A percentile compares a stretch with the other conserved stretches of the same genome.
These are phyloP conservation scores for Heterobasidion parviporum DNA, from an alignment of 1,284 basidiomycete species.

Conservation along the genomic window DNA sequence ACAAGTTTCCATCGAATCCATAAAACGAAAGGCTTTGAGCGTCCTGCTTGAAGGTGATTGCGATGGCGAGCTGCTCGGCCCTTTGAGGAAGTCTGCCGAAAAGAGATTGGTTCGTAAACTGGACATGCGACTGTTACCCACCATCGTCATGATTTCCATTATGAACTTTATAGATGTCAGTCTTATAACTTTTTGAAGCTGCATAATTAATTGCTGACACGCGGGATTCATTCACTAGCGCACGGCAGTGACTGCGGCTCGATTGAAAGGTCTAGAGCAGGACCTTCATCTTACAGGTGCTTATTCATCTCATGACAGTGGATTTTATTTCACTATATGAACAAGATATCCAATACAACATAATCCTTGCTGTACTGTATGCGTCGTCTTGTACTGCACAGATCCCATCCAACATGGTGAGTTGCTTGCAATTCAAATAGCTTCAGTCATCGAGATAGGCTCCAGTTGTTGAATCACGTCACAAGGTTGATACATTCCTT, in stretches of 20 bases:
- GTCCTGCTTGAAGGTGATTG: neutral
- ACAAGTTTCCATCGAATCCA: neutral
- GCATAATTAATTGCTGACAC: neutral
- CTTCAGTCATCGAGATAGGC: neutral
- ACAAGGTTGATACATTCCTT: constrained; percentile 26
- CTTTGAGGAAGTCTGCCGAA: constrained; percentile 18
- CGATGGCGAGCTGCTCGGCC: constrained; percentile 20
- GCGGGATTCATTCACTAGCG: constrained; percentile 30
- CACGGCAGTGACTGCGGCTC: constrained; percentile 51
- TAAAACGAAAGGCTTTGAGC: neutral
- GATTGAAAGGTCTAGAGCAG: constrained; percentile 50
- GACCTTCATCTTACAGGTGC: constrained; percentile 46
- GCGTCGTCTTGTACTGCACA: constrained; percentile 55
- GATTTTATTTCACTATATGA: neutral
- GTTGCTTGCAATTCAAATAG: constrained; percentile 3
- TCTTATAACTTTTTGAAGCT: constrained; percentile 3
- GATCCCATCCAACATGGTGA: constrained; percentile 60
- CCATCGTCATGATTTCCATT: constrained; percentile 52
- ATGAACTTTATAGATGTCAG: constrained; percentile 66
- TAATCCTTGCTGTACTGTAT: constrained; percentile 50
- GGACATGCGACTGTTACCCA: constrained; percentile 50
- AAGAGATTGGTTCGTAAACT: constrained; percentile 34
- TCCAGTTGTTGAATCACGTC: constrained; percentile 44
- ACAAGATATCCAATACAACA: constrained; percentile 53
- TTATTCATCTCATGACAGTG: neutral